phyloP scores from a whole-genome alignment of 1,284 basidiomycete genomes.

The Tylopilus sp. region DNA sequence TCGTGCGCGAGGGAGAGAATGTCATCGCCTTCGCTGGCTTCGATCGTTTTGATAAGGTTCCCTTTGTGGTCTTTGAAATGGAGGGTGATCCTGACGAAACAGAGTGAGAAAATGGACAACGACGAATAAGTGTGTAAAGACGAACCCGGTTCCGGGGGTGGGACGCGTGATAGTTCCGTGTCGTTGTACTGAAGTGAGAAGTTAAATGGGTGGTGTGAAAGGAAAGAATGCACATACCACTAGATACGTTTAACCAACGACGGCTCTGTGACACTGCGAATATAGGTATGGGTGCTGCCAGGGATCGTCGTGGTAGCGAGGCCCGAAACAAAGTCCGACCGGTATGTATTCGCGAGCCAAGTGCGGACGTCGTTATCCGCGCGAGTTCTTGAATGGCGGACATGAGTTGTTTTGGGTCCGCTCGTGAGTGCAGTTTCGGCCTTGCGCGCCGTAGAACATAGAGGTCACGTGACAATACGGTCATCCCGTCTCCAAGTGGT shows the following conservation, averaged over 20 bases:
- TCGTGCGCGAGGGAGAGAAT: slow-evolving; percentile 91
- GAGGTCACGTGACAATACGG: too few relatives aligned
- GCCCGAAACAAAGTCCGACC: not conserved
- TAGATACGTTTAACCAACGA: slow-evolving; percentile 22
- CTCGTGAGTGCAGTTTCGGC: too few relatives aligned
- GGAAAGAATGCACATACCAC: slow-evolving; percentile 5
- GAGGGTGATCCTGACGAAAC: slow-evolving; percentile 69
- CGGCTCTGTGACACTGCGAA: not conserved
- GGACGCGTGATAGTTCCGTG: slow-evolving; percentile 51
- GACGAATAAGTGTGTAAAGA: slow-evolving; percentile 5
- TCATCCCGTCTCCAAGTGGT: too few relatives aligned
- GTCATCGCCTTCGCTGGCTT: slow-evolving; percentile 94
- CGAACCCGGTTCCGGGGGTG: slow-evolving; percentile 64
- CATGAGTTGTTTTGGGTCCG: not conserved
- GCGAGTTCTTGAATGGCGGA: slow-evolving; percentile 12
- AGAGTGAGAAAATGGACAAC: not conserved
- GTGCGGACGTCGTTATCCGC: slow-evolving; percentile 14
- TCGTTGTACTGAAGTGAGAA: slow-evolving; percentile 19
- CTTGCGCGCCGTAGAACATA: too few relatives aligned
- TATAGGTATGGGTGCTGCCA: not conserved
- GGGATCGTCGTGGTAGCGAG: not conserved
- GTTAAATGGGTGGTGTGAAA: not conserved
- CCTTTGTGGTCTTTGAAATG: slow-evolving; percentile 91
- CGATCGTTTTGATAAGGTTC: slow-evolving; percentile 78
- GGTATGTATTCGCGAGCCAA: slow-evolving; percentile 7